Evolutionary conservation across 2,329 filamentous ascomycete genomes (phyloP), one percentile per base, ranked within the genome.

Genomic region (Neofusicoccum ribis): DNA sequence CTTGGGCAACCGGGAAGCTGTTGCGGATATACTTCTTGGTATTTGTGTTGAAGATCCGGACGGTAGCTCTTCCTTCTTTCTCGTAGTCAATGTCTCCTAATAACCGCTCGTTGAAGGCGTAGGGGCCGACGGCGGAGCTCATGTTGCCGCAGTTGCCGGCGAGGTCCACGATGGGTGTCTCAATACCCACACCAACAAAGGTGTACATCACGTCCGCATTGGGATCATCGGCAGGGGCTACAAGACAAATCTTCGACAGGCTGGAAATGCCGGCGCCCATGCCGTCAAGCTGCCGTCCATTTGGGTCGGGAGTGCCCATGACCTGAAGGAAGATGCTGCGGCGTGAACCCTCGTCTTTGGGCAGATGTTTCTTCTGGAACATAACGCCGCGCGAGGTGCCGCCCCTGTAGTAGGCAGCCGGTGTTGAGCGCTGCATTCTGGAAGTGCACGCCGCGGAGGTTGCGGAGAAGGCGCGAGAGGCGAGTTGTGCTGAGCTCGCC

Each of bases 121-220:
- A 88, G 0, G 90, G 89, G 0, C 89, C 90, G 51, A 92, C 83
- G 0, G 86, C 83, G 46, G 85, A 83, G 5, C 82, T 86, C 88
- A 92, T 89, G 73, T 92, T 92, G n/a, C 90, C 90, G 72, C 89
- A 92, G 70, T 91, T 92, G 27, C 89, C 87, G 0, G 87, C 86
- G 70, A 86, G 84, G 70, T 92, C 89, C 2, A 92, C 81, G 37
- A 80, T 77, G 4, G 79, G 79, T 69, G 88, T 83, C 61, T 84
- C 84, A 63, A 92, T 84, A 2, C 89, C 89, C 6, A 92, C 79
- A 44, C 88, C 86, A 1, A 89, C 85, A 72, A 92, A 92, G 0
- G 89, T 92, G 71, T 89, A 92, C 66, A 91, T 86, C 12, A 91
- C 81, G 68, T 91, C 85, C 0, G 83, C 83, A 31, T 82, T 83